Base-by-base conservation (phyloP, 2,329 filamentous ascomycete species). In the Acarospora socialis region DNA sequence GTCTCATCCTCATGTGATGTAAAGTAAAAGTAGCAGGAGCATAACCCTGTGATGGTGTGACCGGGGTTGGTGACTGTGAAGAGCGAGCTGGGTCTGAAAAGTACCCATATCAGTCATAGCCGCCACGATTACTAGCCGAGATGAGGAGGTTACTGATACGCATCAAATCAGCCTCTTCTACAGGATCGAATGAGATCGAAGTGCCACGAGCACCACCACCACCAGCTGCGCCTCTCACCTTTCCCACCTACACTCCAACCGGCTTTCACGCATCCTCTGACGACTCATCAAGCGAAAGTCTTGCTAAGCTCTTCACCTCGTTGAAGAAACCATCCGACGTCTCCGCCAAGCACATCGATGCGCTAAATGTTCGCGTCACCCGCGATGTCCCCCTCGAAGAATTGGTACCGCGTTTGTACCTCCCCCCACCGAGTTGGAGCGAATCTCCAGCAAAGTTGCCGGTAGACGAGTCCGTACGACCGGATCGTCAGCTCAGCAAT, bases 181-280 rank as follows among this genome's bases (percentile, higher is more conserved):
- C n/a, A n/a, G n/a, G n/a, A n/a, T n/a, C n/a, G n/a, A n/a, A n/a
- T n/a, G n/a, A n/a, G 15, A 35, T 33, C 8, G 50, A 57, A 25
- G 55, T 53, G 40, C 59, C 61, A 44, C 59, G 66, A 38, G 44
- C 50, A 25, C 63, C 66, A 22, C 68, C 68, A 27, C 48, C 62
- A 20, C 49, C 49, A 36, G 59, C 67, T 20, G 65, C 59, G 16
- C 58, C 60, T 13, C 53, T 70, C 28, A 64, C 64, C 32, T 70
- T 72, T 42, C 68, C 68, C 19, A 46, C 47, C 32, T 60, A 65
- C 38, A 43, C 56, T 60, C 53, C 56, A 39, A 47, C 43, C 42
- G 47, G 45, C n/a, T 29, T 45, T 21, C 37, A 44, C 6, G 33
- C 53, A 37, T 57, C 57, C 45, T 47, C 47, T 7, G 43, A 52